Conservation (phyloP, 1,284 basidiomycete genomes). For the Abortiporus biennis region DNA sequence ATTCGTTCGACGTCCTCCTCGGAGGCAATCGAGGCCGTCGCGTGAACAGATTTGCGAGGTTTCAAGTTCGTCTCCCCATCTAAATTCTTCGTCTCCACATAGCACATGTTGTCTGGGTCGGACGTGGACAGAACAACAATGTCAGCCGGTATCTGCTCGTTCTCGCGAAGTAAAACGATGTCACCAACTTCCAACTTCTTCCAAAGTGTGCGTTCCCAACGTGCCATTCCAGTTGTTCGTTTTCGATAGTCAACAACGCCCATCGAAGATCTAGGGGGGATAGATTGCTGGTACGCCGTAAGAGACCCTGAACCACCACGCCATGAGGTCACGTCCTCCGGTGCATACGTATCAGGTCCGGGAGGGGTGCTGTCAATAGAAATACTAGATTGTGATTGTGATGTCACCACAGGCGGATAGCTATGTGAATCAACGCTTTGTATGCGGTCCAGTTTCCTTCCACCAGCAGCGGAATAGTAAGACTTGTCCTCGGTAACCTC, state of each 20-base stretch:
- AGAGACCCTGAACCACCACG: conserved; percentile 21
- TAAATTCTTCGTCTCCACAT: conserved; percentile 91
- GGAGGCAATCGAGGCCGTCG: conserved; percentile 70
- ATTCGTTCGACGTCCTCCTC: conserved; percentile 92
- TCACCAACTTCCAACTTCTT: conserved; percentile 99
- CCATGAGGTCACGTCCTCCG: conserved; percentile 14
- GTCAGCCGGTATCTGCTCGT: conserved; percentile 96
- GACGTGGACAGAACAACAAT: conserved; percentile 87
- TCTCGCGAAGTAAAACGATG: conserved; percentile 83
- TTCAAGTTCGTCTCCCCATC: conserved; percentile 98
- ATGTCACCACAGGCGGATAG: conserved; percentile 43
- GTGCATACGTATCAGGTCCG: conserved; percentile 1
- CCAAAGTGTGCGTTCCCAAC: conserved; percentile 96
- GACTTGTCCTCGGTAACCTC: conserved; percentile 32
- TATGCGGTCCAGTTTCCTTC: conserved; percentile 58
- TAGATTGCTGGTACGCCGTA: conserved; percentile 46
- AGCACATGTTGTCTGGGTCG: conserved; percentile 80
- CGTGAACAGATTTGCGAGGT: conserved; percentile 72
- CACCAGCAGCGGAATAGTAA: conserved; percentile 30
- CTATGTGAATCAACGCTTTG: conserved; percentile 59
- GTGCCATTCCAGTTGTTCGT: conserved; percentile 63
- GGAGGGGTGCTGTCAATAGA: background rate
- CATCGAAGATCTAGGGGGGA: conserved; percentile 42
- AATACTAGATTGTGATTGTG: conserved; percentile 1
- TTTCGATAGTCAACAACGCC: conserved; percentile 81